Conservation (phyloP, 768 basidiomycete species). For the Phallus indusiatus region DNA sequence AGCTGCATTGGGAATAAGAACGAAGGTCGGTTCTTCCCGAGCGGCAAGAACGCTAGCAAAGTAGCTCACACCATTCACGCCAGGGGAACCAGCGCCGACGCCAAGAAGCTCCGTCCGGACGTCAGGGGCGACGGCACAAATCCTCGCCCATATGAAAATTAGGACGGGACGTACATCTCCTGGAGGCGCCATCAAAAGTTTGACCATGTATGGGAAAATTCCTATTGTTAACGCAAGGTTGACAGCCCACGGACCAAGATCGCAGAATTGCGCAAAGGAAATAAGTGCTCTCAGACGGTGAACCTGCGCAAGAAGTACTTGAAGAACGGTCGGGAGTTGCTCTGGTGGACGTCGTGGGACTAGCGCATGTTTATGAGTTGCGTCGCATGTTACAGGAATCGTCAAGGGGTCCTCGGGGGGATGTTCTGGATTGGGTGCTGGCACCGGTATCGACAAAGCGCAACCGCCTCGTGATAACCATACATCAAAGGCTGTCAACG, state of each 20-base stretch:
- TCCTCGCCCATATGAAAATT: constrained; percentile 98
- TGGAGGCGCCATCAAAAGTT: constrained; percentile 89
- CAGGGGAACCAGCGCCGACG: constrained; percentile 25
- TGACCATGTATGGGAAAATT: constrained; percentile 97
- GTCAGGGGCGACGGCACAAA: constrained; percentile 89
- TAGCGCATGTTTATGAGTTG: constrained; percentile 32
- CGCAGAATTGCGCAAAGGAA: constrained; percentile 93
- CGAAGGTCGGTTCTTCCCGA: constrained; percentile 45
- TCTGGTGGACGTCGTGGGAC: constrained; percentile 90
- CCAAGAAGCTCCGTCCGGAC: constrained; percentile 87
- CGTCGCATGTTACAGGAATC: constrained; percentile 6
- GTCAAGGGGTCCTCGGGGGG: not conserved
- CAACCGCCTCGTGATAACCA: constrained; percentile 95
- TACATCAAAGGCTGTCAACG: constrained; percentile 94
- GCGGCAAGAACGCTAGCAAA: constrained; percentile 71
- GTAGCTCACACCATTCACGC: constrained; percentile 72
- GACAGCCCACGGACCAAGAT: constrained; percentile 98
- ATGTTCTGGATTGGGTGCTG: constrained; percentile 36
- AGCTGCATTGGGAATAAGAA: constrained; percentile 77
- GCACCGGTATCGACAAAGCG: constrained; percentile 68
- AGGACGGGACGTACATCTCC: constrained; percentile 94
- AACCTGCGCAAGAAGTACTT: constrained; percentile 92
- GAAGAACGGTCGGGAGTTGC: constrained; percentile 94
- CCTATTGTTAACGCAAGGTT: constrained; percentile 93
- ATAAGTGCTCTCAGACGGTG: constrained; percentile 94